These are phyloP conservation scores for Noccaea bulbosa DNA, from an alignment of 345 rosid genomes.

Conservation along the genomic window DNA sequence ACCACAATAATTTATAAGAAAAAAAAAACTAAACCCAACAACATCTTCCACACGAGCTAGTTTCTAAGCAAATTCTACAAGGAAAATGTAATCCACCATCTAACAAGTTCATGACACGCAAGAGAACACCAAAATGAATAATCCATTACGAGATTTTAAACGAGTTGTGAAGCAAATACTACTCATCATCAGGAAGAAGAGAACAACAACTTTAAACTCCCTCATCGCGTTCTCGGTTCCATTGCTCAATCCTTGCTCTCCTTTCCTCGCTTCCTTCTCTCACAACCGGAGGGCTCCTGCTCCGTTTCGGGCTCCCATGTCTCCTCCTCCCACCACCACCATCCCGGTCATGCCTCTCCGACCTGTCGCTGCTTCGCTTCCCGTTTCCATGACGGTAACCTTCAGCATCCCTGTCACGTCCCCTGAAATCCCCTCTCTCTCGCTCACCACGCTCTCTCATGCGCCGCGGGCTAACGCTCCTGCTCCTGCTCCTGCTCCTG, in stretches of 20 bases:
- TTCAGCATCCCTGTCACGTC: constrained; percentile 24
- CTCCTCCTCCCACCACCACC: constrained; percentile 53
- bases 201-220: constrained; percentile 24
- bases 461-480: constrained; percentile 49
- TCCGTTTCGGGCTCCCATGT: constrained; percentile 64
- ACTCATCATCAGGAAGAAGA: neutral
- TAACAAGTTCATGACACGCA: constrained; percentile 32
- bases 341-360: constrained; percentile 49
- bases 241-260: constrained; percentile 84
- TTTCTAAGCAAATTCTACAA: constrained; percentile 31
- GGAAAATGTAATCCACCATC: constrained; percentile 5
- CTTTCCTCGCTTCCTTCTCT: constrained; percentile 92
- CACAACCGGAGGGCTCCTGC: constrained; percentile 72
- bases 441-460: constrained; percentile 52
- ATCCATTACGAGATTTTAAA: constrained; percentile 24
- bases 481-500: constrained; percentile 56
- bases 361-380: constrained; percentile 50
- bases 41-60: constrained; percentile 11
- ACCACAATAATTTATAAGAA: neutral
- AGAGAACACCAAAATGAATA: constrained; percentile 32
- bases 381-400: constrained; percentile 32
- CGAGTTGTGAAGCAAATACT: constrained; percentile 1
- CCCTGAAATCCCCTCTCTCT: constrained; percentile 48
- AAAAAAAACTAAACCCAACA: constrained; percentile 1
- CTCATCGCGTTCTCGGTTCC: constrained; percentile 78